Conservation (phyloP, 805 yeast species). For the Pichia sporocuriosa region DNA sequence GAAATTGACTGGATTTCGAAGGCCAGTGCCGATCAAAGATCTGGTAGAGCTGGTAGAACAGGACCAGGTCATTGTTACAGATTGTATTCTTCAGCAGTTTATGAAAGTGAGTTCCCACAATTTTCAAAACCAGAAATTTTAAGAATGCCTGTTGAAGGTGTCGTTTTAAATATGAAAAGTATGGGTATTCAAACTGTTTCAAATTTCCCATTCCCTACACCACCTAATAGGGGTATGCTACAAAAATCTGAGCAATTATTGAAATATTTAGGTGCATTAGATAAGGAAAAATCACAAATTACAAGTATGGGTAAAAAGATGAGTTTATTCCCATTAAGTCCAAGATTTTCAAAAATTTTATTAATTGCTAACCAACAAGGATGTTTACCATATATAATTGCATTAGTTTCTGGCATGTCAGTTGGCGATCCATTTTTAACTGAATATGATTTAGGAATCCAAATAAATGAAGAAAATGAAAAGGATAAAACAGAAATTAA, state of each 20-base stretch:
- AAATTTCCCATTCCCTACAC: constrained; percentile 92
- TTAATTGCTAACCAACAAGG: constrained; percentile 80
- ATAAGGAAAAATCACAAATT: constrained; percentile 39
- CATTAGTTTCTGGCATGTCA: constrained; percentile 84
- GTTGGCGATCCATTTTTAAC: constrained; percentile 87
- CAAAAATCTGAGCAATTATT: constrained; percentile 61
- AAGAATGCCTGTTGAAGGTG: constrained; percentile 94
- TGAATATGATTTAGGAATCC: constrained; percentile 67
- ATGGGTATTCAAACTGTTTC: constrained; percentile 91
- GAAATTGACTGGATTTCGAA: constrained; percentile 89
- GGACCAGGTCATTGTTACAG: constrained; percentile 98
- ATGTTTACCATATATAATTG: constrained; percentile 83
- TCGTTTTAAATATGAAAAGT: constrained; percentile 91
- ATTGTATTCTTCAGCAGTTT: constrained; percentile 87
- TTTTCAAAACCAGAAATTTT: constrained; percentile 86
- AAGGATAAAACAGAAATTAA: constrained; percentile 29
- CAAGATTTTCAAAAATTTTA: constrained; percentile 86
- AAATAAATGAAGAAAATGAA: constrained; percentile 18
- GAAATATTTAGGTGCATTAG: constrained; percentile 72
- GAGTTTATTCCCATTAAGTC: constrained; percentile 89
- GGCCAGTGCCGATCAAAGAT: constrained; percentile 92
- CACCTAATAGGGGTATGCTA: constrained; percentile 63
- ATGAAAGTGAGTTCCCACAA: constrained; percentile 74
- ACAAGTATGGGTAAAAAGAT: constrained; percentile 79
- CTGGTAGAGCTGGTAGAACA: constrained; percentile 80